Base-by-base conservation (phyloP, 371 early-diverging fungal genomes). In the Chytridium lagenaria region DNA sequence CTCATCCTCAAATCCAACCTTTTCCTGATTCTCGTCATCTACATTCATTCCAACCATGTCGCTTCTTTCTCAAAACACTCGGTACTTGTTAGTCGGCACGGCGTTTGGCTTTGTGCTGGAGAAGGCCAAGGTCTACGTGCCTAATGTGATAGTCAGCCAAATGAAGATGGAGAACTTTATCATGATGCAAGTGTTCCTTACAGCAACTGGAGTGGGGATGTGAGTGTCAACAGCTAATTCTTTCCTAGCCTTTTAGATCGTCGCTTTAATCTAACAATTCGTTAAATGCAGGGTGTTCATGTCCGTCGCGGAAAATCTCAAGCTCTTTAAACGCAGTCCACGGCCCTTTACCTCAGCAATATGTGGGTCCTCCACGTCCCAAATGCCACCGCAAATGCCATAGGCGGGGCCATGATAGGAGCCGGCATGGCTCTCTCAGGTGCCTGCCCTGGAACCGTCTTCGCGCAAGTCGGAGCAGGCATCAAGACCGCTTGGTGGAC, bases 401-500 rank as follows among this genome's bases (percentile, higher is more conserved):
- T 80, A 2, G 74, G 77, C 10, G 74, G 77, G 3, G 37, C 50
- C 16, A 22, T 71, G 1, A 23, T 80, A n/a, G 80, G 80, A 1
- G 69, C 64, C 37, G 80, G 80, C n/a, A 79, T 79, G 78, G 33
- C 74, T 26, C 57, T 79, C 26, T n/a, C 71, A 22, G 79, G 79
- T 3, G 77, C 80, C 19, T 80, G 80, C 49, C 80, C 80, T 7
- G 80, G 80, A 5, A 80, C 80, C 36, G 70, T 80, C 39, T 28
- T 76, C 36, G 67, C 65, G 1, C 79, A 79, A 68, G 30, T 74
- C 36, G 76, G 71, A 10, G 52, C 74, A 33, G 79, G 79, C 15
- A 36, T 76, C 26, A 52, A 36, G 0, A 30, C 52, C 10, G 65
- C 73, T 22, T n/a, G 28, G n/a, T 51, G 5, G 36, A 57, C 68